Evolutionary conservation across 2,329 filamentous ascomycete species (phyloP).

Genomic region (Diaporthe nobilis): DNA sequence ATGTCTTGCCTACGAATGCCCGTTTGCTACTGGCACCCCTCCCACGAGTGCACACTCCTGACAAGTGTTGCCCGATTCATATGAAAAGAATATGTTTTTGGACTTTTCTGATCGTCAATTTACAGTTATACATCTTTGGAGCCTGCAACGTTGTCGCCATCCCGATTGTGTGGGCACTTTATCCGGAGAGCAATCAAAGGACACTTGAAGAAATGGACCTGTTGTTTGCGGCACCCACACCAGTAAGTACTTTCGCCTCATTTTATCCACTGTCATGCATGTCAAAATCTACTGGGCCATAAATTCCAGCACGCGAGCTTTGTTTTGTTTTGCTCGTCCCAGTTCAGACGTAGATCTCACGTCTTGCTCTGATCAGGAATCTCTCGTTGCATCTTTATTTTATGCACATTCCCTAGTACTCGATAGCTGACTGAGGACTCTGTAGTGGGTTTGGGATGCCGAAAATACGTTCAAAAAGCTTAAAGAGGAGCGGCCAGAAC

Average conservation of each 20-base stretch:
- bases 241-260: neutral
- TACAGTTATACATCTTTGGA: constrained; percentile 76
- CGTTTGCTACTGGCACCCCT: too few relatives aligned
- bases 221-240: constrained; percentile 70
- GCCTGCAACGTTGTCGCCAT: constrained; percentile 76
- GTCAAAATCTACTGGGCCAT: neutral
- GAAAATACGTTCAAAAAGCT: constrained; percentile 44
- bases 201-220: constrained; percentile 84
- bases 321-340: neutral
- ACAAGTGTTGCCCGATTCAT: neutral
- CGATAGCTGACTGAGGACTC: neutral
- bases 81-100: neutral
- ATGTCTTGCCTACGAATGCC: neutral
- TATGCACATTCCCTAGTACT: neutral
- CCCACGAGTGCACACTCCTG: neutral
- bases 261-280: neutral
- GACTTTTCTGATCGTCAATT: neutral
- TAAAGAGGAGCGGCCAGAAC: constrained; percentile 43
- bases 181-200: constrained; percentile 81
- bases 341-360: neutral
- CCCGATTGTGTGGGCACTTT: constrained; percentile 80
- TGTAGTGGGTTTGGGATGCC: constrained; percentile 42
- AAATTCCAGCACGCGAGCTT: too few relatives aligned
- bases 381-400: neutral
- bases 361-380: neutral